A percentile compares a stretch with the other conserved stretches of the same genome.
Conservation (phyloP, 352 stramenopile species). For the Phytophthora gonapodyides region DNA sequence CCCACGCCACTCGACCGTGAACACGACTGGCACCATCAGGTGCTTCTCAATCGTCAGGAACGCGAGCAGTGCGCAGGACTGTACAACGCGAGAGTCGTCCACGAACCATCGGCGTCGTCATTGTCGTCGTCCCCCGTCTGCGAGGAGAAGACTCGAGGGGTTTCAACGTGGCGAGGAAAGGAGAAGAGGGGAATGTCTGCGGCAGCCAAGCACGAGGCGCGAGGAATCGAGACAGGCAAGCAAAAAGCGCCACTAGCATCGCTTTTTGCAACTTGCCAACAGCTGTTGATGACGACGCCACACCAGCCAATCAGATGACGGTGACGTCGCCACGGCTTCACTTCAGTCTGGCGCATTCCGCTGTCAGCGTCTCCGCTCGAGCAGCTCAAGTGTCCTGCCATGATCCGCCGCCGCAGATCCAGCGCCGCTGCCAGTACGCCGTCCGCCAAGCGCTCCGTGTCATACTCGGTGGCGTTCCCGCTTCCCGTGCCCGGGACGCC, state of each 20-base stretch:
- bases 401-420: slow-evolving; percentile 11
- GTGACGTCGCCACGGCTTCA: not conserved
- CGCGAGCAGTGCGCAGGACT: not conserved
- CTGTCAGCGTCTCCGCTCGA: not conserved
- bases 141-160: no score
- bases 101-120: no score
- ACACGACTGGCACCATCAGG: slow-evolving; percentile 9
- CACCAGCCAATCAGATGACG: no score
- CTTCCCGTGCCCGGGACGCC: slow-evolving; percentile 12
- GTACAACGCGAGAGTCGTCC: no score
- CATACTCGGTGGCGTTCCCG: slow-evolving; percentile 18
- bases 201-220: no score
- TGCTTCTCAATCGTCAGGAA: slow-evolving; percentile 15
- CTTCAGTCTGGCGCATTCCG: not conserved
- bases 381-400: not conserved
- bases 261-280: no score
- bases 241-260: no score
- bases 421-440: not conserved
- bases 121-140: no score
- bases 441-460: slow-evolving; percentile 10
- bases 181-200: no score
- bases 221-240: no score
- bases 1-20: slow-evolving; percentile 6
- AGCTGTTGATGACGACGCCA: no score
- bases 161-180: no score